phyloP scores from a whole-genome alignment of 257 asterid genomes.

The Echites panduratus region DNA sequence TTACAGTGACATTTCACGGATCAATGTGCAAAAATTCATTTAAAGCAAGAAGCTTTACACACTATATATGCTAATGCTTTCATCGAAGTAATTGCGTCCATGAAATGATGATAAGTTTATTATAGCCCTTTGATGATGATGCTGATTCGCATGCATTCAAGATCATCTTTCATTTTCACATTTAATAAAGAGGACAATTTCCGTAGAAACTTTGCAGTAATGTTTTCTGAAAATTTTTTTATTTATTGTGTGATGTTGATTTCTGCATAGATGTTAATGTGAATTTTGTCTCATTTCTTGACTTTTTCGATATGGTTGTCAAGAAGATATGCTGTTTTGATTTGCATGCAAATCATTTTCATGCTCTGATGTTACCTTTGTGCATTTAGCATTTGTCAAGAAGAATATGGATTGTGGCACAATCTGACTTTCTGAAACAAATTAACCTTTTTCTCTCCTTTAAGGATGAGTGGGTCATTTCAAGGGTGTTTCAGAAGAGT shows the following conservation, averaged over 20 bases:
- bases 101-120: no score
- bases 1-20: neutral
- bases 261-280: constrained; percentile 5
- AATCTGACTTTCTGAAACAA: neutral
- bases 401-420: neutral
- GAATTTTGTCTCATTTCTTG: constrained; percentile 1
- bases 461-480: constrained; percentile 96
- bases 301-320: constrained; percentile 6
- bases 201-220: neutral
- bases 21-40: neutral
- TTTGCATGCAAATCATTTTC: constrained; percentile 9
- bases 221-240: neutral
- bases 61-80: no score
- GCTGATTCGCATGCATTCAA: constrained; percentile 14
- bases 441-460: no score
- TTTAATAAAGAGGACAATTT: neutral
- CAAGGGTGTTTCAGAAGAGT: constrained; percentile 69
- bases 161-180: neutral
- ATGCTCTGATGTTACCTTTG: constrained; percentile 15
- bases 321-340: constrained; percentile 5
- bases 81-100: no score
- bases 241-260: constrained; percentile 1
- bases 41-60: constrained; percentile 6
- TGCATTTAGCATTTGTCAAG: neutral
- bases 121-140: no score